Evolutionary conservation across 306 rosid species (phyloP).

Genomic region (Senna siamea): DNA sequence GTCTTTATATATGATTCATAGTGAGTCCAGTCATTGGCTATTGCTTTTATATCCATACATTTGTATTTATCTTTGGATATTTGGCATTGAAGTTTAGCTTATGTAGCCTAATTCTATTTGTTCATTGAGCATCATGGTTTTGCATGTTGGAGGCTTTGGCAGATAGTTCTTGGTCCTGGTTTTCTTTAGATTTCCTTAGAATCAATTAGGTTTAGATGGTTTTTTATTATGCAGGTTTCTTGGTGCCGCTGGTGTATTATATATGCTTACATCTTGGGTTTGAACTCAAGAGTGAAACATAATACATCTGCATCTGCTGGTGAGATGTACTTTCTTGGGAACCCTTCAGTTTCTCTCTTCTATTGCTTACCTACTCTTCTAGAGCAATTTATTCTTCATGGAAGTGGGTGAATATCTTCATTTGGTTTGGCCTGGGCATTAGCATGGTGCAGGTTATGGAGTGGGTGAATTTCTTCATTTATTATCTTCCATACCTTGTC

Average conservation of each 20-base stretch:
- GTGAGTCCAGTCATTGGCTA: neutral
- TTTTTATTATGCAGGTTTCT: constrained; percentile 62
- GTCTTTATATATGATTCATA: constrained; percentile 1
- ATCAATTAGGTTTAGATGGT: constrained; percentile 53
- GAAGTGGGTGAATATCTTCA: constrained; percentile 36
- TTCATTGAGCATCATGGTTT: constrained; percentile 18
- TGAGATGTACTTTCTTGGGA: constrained; percentile 49
- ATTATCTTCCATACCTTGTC: constrained; percentile 46
- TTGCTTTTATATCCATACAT: neutral
- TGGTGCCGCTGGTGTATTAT: constrained; percentile 49
- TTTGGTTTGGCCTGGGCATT: constrained; percentile 38
- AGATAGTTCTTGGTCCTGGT: constrained; percentile 23
- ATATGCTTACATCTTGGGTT: constrained; percentile 32
- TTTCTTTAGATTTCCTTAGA: constrained; percentile 38
- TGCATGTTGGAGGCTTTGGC: constrained; percentile 15
- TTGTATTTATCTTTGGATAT: constrained; percentile 9
- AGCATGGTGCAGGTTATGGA: constrained; percentile 47
- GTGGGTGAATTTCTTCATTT: constrained; percentile 47
- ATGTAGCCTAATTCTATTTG: neutral
- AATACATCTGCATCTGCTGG: constrained; percentile 39
- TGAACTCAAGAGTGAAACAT: constrained; percentile 36
- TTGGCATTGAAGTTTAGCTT: constrained; percentile 20
- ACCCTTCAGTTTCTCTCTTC: constrained; percentile 25
- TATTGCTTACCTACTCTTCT: neutral
- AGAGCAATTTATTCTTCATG: constrained; percentile 18